Base-by-base conservation (phyloP, 495 filamentous ascomycete species). In the Talaromyces proteolyticus region DNA sequence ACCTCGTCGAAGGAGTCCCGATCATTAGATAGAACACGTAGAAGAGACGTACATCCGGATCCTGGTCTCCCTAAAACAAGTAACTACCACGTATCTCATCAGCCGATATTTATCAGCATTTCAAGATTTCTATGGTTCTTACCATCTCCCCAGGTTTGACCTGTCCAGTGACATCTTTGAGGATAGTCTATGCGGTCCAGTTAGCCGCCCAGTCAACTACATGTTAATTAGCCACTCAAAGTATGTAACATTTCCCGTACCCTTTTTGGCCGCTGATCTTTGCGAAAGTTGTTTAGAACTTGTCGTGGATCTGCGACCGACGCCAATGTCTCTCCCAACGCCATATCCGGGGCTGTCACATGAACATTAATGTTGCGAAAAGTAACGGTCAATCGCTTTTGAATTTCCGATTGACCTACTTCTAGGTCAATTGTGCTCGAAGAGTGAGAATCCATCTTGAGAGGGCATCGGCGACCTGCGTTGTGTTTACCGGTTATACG, bases 1-100 rank as follows among this genome's bases (percentile, higher is more conserved):
- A 57, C 51, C n/a, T 74, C 76, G 47, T 76, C 77, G 58, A 88
- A 82, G 14, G 87, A 82, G 6, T 88, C 90, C 58, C 91, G 75
- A 56, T 89, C 82, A 34, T 86, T 85, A 5, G 82, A 75, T 8
- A 91, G 69, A 10, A 81, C 81, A 68, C 88, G 88, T 41, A 90
- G 60, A 53, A 92, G 81, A 3, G 88, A 90, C 14, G 83, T 81
- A 50, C 82, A 86, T 21, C 86, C 84, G 49, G 76, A 68, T 50
- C 84, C 88, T 6, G 88, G 89, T 24, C 82, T 78, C 16, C 87
- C 89, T 22, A 92, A 72, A 1, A 91, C 88, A 16, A 92, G 73
- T 36, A 93, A 68, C 83, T 34, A 34, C 14, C 29, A 34, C 8
- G 8, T 34, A 14, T 10, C 29, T 34, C 14, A 34, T 34, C 4